Conservation (phyloP, 805 yeast genomes). For the Barnettozyma pratensis region DNA sequence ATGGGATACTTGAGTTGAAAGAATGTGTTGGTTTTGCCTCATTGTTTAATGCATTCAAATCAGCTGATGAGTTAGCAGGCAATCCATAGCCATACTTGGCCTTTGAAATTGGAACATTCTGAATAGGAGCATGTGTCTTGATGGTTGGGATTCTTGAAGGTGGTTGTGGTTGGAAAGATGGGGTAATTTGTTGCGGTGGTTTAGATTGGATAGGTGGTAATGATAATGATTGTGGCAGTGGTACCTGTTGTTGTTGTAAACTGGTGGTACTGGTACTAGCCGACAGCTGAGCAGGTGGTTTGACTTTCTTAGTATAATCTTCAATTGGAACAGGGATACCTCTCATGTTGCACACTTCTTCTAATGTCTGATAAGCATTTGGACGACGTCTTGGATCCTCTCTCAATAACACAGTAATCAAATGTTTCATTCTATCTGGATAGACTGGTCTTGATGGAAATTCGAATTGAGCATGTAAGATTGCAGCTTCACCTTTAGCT, state of each 20-base stretch:
- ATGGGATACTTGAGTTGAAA: not conserved
- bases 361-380: constrained; percentile 63
- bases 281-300: constrained; percentile 1
- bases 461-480: constrained; percentile 49
- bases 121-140: constrained; percentile 6
- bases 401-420: constrained; percentile 55
- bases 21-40: not conserved
- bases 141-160: not conserved
- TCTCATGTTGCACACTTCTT: constrained; percentile 61
- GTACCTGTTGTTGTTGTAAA: constrained; percentile 5
- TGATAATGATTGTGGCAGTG: not conserved
- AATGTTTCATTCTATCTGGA: constrained; percentile 55
- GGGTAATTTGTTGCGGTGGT: not conserved
- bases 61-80: constrained; percentile 5
- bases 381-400: constrained; percentile 72
- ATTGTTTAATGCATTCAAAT: constrained; percentile 3
- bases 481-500: constrained; percentile 55
- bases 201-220: not conserved
- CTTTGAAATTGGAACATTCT: constrained; percentile 6
- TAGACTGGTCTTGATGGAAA: constrained; percentile 54
- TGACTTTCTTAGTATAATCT: constrained; percentile 29
- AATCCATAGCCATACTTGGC: constrained; percentile 3
- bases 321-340: constrained; percentile 39
- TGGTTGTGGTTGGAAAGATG: not conserved
- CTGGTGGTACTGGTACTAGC: not conserved